A percentile compares a stretch with the other conserved stretches of the same genome.
Evolutionary conservation across 768 basidiomycete species (phyloP).

Genomic region (Cystobasidiopsis lactophilus): DNA sequence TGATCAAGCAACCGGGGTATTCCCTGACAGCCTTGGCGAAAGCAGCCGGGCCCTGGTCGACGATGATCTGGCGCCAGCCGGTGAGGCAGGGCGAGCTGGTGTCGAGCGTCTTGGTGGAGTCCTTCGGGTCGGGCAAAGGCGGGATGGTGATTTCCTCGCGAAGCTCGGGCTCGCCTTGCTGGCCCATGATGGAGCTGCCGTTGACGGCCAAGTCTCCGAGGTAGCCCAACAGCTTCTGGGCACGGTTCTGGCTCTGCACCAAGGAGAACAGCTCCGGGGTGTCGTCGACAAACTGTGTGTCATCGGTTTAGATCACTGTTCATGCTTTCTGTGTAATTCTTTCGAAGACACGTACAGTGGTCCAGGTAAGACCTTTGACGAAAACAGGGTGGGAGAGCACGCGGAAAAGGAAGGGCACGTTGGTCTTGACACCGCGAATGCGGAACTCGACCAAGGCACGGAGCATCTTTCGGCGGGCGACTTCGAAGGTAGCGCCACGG

Average conservation of each 20-base stretch:
- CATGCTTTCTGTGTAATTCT: slow-evolving; percentile 13
- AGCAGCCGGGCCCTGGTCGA: slow-evolving; percentile 88
- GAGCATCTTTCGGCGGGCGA: slow-evolving; percentile 95
- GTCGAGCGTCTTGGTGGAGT: slow-evolving; percentile 51
- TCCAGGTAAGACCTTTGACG: slow-evolving; percentile 94
- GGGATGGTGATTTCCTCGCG: slow-evolving; percentile 71
- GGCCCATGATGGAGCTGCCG: slow-evolving; percentile 92
- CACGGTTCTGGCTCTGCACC: slow-evolving; percentile 91
- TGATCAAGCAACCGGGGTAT: slow-evolving; percentile 83
- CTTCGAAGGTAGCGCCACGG: slow-evolving; percentile 78
- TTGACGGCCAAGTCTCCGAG: slow-evolving; percentile 96
- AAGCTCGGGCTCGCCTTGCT: slow-evolving; percentile 81
- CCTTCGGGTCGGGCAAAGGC: slow-evolving; percentile 50
- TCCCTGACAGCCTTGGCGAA: slow-evolving; percentile 95
- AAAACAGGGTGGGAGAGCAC: slow-evolving; percentile 90
- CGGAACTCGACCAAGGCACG: slow-evolving; percentile 99
- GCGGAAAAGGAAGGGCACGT: slow-evolving; percentile 98
- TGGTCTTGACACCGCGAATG: slow-evolving; percentile 81
- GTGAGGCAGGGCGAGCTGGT: slow-evolving; percentile 56
- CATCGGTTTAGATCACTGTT: background rate
- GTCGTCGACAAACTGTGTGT: slow-evolving; percentile 79
- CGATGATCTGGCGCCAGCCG: slow-evolving; percentile 97
- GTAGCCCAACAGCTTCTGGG: slow-evolving; percentile 88
- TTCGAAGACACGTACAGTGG: slow-evolving; percentile 37
- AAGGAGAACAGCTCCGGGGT: slow-evolving; percentile 98